Conservation (phyloP, 768 basidiomycete genomes). For the Boletus huronensis region DNA sequence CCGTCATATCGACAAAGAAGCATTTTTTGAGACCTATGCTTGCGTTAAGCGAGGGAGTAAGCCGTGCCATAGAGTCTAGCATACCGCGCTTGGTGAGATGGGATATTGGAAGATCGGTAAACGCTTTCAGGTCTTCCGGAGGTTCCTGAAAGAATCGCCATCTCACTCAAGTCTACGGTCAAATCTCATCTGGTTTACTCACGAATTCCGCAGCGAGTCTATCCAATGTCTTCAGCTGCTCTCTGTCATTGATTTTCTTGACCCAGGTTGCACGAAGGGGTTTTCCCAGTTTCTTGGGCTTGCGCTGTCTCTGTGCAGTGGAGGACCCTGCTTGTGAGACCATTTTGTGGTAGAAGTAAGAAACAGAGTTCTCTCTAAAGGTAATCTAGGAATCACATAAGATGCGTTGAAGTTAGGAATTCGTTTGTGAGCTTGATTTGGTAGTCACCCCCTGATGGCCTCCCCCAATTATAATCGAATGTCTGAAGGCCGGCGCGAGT, state of each 20-base stretch:
- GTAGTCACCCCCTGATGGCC: too few species aligned
- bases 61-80: neutral
- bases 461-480: too few species aligned
- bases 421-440: neutral
- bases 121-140: slow-evolving; percentile 46
- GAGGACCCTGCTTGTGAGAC: slow-evolving; percentile 19
- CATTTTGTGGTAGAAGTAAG: slow-evolving; percentile 9
- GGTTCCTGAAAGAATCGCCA: slow-evolving; percentile 42
- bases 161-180: neutral
- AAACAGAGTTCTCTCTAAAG: neutral
- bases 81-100: slow-evolving; percentile 69
- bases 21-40: slow-evolving; percentile 75
- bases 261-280: slow-evolving; percentile 26
- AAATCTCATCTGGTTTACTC: slow-evolving; percentile 17
- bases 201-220: slow-evolving; percentile 50
- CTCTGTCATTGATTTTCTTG: slow-evolving; percentile 46
- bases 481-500: too few species aligned
- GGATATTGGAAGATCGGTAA: slow-evolving; percentile 77
- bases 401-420: neutral
- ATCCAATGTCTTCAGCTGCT: slow-evolving; percentile 50
- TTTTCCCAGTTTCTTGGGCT: slow-evolving; percentile 15
- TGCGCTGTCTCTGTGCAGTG: slow-evolving; percentile 4
- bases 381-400: neutral
- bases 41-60: slow-evolving; percentile 4
- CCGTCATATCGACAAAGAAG: slow-evolving; percentile 84